Base-by-base conservation (phyloP, 2,329 filamentous ascomycete species). In the Cladophialophora yegresii region DNA sequence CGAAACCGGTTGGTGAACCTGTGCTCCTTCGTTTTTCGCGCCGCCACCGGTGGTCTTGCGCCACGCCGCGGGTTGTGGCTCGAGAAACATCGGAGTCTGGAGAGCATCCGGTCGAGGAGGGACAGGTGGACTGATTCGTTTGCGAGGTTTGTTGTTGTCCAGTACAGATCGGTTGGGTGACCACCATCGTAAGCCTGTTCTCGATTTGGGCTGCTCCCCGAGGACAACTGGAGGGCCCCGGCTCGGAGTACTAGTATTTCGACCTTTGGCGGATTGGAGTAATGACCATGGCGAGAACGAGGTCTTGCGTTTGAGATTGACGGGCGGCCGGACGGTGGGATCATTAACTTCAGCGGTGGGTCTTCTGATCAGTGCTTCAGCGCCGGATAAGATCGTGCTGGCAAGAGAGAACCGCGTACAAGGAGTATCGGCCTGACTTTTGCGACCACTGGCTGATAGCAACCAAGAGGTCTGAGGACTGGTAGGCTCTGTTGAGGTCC, bases 81-180 rank as follows among this genome's bases (percentile, higher is more conserved):
- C 20, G 47, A 50, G 23, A 54, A 54, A 45, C 4, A 2, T 2
- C 16, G 13, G 16, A 3, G 5, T 43, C 8, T n/a, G 36, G 36
- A 43, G 23, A n/a, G 50, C 28, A 28, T 55, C 50, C 5, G 63
- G 63, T 23, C 59, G 56, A 4, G 23, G 43, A 28, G 63, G 63
- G 7, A 65, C 28, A 2, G 63, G 63, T 2, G 63, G 63, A 32
- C 50, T 53, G 47, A 43, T 40, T 50, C 28, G 50, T 28, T 36
- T 13, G 20, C 26, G n/a, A 22, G 32, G n/a, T 28, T 49, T 65
- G 16, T 32, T 32, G 22, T 16, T 23, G 12, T 20, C 45, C 16
- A 28, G 3, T 1, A 49, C 45, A 16, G 12, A 8, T 28, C 43
- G 43, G 20, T 32, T 23, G 13, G 53, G 20, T 56, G 54, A 22